These are phyloP conservation scores for Trametopsis cervina DNA, from an alignment of 768 basidiomycete genomes.

Conservation along the genomic window DNA sequence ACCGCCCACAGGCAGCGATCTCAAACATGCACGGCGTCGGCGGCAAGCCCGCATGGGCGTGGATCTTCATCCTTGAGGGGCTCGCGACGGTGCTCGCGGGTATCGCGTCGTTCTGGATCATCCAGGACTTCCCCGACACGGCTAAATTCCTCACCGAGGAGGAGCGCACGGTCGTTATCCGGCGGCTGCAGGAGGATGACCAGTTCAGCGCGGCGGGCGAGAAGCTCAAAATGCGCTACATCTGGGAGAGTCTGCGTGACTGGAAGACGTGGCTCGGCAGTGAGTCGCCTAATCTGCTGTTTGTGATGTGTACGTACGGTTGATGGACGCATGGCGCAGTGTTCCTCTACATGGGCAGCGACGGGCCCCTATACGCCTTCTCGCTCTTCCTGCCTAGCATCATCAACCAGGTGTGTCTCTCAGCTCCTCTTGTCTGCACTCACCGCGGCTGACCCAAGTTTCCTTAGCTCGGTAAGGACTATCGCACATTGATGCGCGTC, in stretches of 20 bases:
- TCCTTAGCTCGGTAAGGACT: no score
- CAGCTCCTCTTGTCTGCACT: constrained; percentile 7
- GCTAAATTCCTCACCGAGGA: constrained; percentile 70
- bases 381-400: constrained; percentile 74
- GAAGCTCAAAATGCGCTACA: constrained; percentile 46
- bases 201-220: constrained; percentile 74
- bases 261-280: constrained; percentile 65
- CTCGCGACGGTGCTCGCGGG: constrained; percentile 64
- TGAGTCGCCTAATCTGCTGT: constrained; percentile 13
- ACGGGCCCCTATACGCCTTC: constrained; percentile 65
- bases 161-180: constrained; percentile 60
- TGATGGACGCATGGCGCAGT: neutral
- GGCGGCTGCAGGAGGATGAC: constrained; percentile 57
- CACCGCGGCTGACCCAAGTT: no score
- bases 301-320: neutral
- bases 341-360: constrained; percentile 14
- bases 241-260: constrained; percentile 52
- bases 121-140: constrained; percentile 79
- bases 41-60: constrained; percentile 58
- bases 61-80: constrained; percentile 77
- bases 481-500: no score
- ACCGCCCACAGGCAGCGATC: constrained; percentile 42
- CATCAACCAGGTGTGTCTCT: constrained; percentile 51
- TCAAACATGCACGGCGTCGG: constrained; percentile 67
- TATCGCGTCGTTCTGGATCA: constrained; percentile 61